Conservation (phyloP, 768 basidiomycete genomes). For the Suillus weaverae region DNA sequence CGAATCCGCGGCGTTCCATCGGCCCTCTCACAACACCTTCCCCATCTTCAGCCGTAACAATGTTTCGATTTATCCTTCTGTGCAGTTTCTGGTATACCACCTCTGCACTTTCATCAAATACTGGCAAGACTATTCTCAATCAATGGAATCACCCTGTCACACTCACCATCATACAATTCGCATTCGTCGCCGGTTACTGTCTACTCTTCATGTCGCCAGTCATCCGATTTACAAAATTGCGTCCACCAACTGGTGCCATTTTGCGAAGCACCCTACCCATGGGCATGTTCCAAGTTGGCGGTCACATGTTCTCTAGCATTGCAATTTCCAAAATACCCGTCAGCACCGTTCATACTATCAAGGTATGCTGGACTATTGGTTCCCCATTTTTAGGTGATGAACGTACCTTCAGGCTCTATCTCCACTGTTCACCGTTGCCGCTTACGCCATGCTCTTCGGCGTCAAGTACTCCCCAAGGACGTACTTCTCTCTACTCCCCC, state of each 20-base stretch:
- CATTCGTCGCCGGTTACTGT: slow-evolving; percentile 88
- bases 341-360: slow-evolving; percentile 98
- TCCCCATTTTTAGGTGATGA: slow-evolving; percentile 8
- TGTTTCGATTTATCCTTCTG: slow-evolving; percentile 66
- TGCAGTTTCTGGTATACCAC: slow-evolving; percentile 92
- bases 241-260: slow-evolving; percentile 71
- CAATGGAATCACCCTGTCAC: slow-evolving; percentile 95
- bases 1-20: slow-evolving; percentile 24
- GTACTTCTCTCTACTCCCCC: slow-evolving; percentile 90
- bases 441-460: slow-evolving; percentile 90
- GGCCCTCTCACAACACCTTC: slow-evolving; percentile 17
- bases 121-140: slow-evolving; percentile 92
- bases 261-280: slow-evolving; percentile 84
- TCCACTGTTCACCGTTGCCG: slow-evolving; percentile 94
- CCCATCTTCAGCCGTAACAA: slow-evolving; percentile 26
- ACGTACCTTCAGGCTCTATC: slow-evolving; percentile 73
- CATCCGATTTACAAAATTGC: slow-evolving; percentile 65
- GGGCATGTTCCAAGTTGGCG: slow-evolving; percentile 97
- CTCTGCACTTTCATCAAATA: slow-evolving; percentile 93
- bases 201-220: slow-evolving; percentile 78
- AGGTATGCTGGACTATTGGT: slow-evolving; percentile 52
- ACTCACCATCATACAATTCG: slow-evolving; percentile 96
- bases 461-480: slow-evolving; percentile 92
- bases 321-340: slow-evolving; percentile 96
- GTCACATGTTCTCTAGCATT: slow-evolving; percentile 97